Percentiles rank a stretch among this genome's conserved stretches.
Conservation (phyloP, 768 basidiomycete genomes). For the Suillus subalutaceus region DNA sequence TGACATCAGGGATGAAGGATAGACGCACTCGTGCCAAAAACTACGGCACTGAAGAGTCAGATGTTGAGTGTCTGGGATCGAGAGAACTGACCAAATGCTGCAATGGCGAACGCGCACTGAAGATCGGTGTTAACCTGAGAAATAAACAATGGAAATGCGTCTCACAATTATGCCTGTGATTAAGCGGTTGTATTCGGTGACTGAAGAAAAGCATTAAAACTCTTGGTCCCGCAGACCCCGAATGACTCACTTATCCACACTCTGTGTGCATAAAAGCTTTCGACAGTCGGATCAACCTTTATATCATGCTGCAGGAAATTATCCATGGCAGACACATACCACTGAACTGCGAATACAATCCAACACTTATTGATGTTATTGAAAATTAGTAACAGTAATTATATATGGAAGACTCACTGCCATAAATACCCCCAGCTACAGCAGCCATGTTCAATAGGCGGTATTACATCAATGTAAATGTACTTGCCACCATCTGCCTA, state of each 20-base stretch:
- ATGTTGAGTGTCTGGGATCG: neutral
- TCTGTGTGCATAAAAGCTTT: conserved; percentile 29
- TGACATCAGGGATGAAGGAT: neutral
- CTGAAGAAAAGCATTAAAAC: conserved; percentile 11
- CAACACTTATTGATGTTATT: conserved; percentile 15
- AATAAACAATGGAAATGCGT: neutral
- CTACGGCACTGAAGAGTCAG: conserved; percentile 7
- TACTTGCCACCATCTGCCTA: conserved; percentile 5
- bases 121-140: conserved; percentile 4
- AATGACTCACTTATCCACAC: conserved; percentile 29
- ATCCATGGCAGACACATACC: conserved; percentile 12
- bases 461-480: neutral
- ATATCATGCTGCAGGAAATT: neutral
- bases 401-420: neutral
- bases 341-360: conserved; percentile 24
- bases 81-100: conserved; percentile 19
- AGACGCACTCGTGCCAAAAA: conserved; percentile 20
- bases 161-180: conserved; percentile 22
- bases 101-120: conserved; percentile 10
- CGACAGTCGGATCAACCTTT: neutral
- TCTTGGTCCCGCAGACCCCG: neutral
- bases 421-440: neutral
- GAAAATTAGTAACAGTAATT: neutral
- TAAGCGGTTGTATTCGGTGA: conserved; percentile 22
- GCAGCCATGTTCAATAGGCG: neutral